Evolutionary conservation across 139 green algal genomes (phyloP).

Genomic region (Axilococcus clingmanii): DNA sequence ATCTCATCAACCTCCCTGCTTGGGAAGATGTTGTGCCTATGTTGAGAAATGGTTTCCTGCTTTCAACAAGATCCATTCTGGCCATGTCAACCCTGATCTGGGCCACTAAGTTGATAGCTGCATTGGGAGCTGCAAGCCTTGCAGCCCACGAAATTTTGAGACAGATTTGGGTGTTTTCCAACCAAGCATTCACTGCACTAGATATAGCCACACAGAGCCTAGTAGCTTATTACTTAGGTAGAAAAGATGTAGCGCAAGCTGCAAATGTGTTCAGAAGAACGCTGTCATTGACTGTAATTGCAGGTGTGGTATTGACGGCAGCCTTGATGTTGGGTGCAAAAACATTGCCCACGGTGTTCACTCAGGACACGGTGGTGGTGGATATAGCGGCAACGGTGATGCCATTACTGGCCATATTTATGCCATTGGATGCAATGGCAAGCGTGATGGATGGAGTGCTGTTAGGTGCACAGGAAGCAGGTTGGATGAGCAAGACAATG

Average conservation of each 20-base stretch:
- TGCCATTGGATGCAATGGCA: slow-evolving; percentile 27
- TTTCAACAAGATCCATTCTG: slow-evolving; percentile 21
- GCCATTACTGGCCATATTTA: slow-evolving; percentile 26
- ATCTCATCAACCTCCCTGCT: slow-evolving; percentile 14
- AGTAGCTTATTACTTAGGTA: slow-evolving; percentile 22
- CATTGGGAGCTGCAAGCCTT: slow-evolving; percentile 20
- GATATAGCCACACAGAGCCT: slow-evolving; percentile 32
- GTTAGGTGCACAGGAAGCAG: slow-evolving; percentile 20
- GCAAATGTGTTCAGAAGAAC: slow-evolving; percentile 17
- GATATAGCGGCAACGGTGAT: slow-evolving; percentile 7
- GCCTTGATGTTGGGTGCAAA: slow-evolving; percentile 3
- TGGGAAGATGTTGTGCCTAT: slow-evolving; percentile 20
- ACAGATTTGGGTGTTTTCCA: slow-evolving; percentile 23
- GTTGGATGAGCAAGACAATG: slow-evolving; percentile 19
- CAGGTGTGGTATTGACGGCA: slow-evolving; percentile 9
- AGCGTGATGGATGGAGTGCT: slow-evolving; percentile 29
- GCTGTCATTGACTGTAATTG: slow-evolving; percentile 9
- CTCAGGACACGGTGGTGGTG: slow-evolving; percentile 16
- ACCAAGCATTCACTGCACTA: slow-evolving; percentile 21
- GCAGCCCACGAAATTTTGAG: slow-evolving; percentile 30
- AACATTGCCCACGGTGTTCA: slow-evolving; percentile 22
- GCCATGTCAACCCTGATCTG: slow-evolving; percentile 27
- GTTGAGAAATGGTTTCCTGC: slow-evolving; percentile 15
- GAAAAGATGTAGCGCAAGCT: slow-evolving; percentile 11
- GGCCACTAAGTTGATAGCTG: slow-evolving; percentile 16